Percentiles rank a stretch among this genome's conserved stretches.
phyloP scores from a whole-genome alignment of 2,329 filamentous ascomycete species.

The Fusarium stilboides region DNA sequence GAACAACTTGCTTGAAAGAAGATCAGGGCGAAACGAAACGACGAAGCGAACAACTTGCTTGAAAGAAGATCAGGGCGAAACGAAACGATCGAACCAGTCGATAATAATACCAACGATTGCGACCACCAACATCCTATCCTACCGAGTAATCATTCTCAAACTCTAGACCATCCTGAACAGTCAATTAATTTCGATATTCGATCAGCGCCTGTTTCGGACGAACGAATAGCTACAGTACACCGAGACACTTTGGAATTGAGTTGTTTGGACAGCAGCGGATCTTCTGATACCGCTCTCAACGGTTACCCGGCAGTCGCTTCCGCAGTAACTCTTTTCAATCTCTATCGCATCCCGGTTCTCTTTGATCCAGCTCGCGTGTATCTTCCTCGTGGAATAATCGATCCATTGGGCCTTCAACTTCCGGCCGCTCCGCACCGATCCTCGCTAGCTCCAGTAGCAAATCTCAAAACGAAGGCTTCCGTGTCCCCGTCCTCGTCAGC shows the following conservation, averaged over 20 bases:
- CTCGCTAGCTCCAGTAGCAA: slow-evolving; percentile 44
- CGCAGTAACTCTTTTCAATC: slow-evolving; percentile 16
- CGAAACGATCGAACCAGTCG: slow-evolving; percentile 23
- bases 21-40: slow-evolving; percentile 27
- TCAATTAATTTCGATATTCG: slow-evolving; percentile 30
- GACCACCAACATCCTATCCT: slow-evolving; percentile 14
- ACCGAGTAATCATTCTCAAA: slow-evolving; percentile 32
- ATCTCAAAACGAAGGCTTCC: slow-evolving; percentile 30
- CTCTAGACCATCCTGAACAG: slow-evolving; percentile 14
- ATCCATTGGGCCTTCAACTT: slow-evolving; percentile 34
- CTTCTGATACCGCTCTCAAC: slow-evolving; percentile 11
- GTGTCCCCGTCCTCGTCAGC: slow-evolving; percentile 35
- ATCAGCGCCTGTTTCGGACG: slow-evolving; percentile 24
- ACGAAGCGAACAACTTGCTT: slow-evolving; percentile 16
- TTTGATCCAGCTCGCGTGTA: slow-evolving; percentile 33
- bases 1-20: slow-evolving; percentile 16
- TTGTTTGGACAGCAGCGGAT: slow-evolving; percentile 25
- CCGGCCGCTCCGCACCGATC: slow-evolving; percentile 43
- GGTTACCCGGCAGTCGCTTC: slow-evolving; percentile 7
- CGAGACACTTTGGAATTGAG: slow-evolving; percentile 18
- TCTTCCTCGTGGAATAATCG: slow-evolving; percentile 35
- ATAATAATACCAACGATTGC: slow-evolving; percentile 11
- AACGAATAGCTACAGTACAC: slow-evolving; percentile 16
- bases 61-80: slow-evolving; percentile 26
- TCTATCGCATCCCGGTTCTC: slow-evolving; percentile 16